Percentiles rank a stretch among this genome's conserved stretches.
Conservation (phyloP, 176 grass and related monocot genomes). For the Puccinellia tenuiflora region DNA sequence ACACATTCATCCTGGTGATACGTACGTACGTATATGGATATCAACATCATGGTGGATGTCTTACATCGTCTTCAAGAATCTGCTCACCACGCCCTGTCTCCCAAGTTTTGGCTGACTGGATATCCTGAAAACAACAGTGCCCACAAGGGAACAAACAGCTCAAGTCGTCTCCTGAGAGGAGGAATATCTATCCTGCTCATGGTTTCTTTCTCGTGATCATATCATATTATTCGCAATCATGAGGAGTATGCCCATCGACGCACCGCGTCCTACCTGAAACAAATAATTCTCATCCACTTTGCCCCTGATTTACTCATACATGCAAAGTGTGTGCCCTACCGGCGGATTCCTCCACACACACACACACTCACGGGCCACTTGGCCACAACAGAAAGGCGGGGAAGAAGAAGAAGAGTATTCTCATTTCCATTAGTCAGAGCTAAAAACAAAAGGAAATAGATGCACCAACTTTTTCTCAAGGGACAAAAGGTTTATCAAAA, state of each 20-base stretch:
- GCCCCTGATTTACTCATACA: constrained; percentile 6
- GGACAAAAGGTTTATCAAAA: constrained; percentile 25
- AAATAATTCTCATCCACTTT: constrained; percentile 33
- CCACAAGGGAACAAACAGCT: constrained; percentile 19
- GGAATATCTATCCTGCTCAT: constrained; percentile 34
- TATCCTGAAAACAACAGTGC: constrained; percentile 38
- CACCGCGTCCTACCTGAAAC: constrained; percentile 51
- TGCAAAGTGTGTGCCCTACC: constrained; percentile 28
- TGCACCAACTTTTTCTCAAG: constrained; percentile 33
- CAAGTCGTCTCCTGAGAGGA: neutral
- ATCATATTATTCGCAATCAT: constrained; percentile 48
- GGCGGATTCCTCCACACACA: constrained; percentile 33
- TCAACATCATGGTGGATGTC: constrained; percentile 20
- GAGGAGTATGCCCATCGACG: constrained; percentile 31
- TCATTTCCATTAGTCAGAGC: constrained; percentile 41
- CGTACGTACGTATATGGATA: neutral
- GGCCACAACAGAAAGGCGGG: neutral
- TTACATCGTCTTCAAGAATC: constrained; percentile 41
- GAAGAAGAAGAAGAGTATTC: constrained; percentile 37
- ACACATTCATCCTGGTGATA: neutral
- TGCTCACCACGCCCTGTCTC: constrained; percentile 19
- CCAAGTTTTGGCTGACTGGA: constrained; percentile 13
- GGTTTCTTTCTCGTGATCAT: constrained; percentile 31
- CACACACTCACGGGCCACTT: neutral
- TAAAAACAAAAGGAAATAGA: constrained; percentile 7